Evolutionary conservation across 2,329 filamentous ascomycete genomes (phyloP).

Genomic region (Cadophora sp.): DNA sequence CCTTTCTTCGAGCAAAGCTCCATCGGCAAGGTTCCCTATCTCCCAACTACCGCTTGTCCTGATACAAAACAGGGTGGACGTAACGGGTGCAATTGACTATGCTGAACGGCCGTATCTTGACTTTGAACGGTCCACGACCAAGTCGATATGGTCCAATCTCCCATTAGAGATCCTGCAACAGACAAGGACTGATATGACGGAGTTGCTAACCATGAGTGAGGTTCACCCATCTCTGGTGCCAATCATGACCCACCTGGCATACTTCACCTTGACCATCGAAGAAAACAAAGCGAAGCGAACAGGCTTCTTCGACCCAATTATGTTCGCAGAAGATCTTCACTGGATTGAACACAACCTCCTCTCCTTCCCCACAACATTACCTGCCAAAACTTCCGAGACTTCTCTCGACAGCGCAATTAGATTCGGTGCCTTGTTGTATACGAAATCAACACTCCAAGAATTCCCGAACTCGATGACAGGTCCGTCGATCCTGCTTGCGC

Average conservation of each 20-base stretch:
- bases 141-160: constrained; percentile 29
- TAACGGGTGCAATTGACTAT: constrained; percentile 38
- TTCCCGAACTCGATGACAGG: constrained; percentile 31
- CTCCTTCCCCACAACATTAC: constrained; percentile 22
- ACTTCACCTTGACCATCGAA: constrained; percentile 31
- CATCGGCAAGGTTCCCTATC: constrained; percentile 23
- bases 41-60: background rate
- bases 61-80: constrained; percentile 31
- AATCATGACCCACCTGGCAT: constrained; percentile 27
- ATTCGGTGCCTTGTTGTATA: constrained; percentile 31
- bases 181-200: background rate
- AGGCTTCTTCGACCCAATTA: constrained; percentile 26
- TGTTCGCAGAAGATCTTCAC: constrained; percentile 34
- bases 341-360: constrained; percentile 34
- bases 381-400: background rate
- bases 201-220: background rate
- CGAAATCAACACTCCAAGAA: constrained; percentile 35
- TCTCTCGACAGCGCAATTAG: constrained; percentile 29
- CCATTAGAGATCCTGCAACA: background rate
- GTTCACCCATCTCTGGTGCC: constrained; percentile 14
- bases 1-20: constrained; percentile 32
- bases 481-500: constrained; percentile 28
- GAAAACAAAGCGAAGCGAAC: constrained; percentile 8
- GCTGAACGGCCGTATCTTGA: constrained; percentile 29
- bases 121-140: constrained; percentile 17